Conservation (phyloP, 345 rosid species). For the Eutrema japonicum region DNA sequence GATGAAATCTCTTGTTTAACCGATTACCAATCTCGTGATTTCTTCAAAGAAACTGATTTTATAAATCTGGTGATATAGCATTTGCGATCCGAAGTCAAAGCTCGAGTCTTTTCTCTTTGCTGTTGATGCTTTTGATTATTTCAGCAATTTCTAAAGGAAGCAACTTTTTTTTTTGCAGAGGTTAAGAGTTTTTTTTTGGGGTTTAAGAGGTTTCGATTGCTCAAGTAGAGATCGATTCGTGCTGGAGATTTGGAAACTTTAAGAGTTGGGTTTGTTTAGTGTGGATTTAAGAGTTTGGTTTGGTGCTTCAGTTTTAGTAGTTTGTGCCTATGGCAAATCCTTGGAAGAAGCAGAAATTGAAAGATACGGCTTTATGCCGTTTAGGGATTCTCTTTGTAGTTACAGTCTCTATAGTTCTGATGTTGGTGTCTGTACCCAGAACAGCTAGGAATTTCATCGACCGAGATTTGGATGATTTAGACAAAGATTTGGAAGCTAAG, state of each 20-base stretch:
- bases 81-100: slow-evolving; percentile 30
- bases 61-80: slow-evolving; percentile 2
- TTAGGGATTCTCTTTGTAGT: slow-evolving; percentile 54
- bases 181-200: not conserved
- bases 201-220: not conserved
- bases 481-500: slow-evolving; percentile 37
- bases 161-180: slow-evolving; percentile 1
- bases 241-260: not conserved
- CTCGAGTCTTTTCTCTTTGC: slow-evolving; percentile 16
- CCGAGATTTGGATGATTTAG: slow-evolving; percentile 33
- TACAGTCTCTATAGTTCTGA: slow-evolving; percentile 56
- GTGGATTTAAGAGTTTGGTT: not conserved
- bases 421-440: slow-evolving; percentile 57
- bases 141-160: slow-evolving; percentile 14
- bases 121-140: slow-evolving; percentile 3
- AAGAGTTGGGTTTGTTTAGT: not conserved
- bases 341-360: slow-evolving; percentile 65
- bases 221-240: not conserved
- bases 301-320: not conserved
- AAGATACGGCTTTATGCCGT: slow-evolving; percentile 58
- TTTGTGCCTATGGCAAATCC: slow-evolving; percentile 55
- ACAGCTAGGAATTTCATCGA: slow-evolving; percentile 43
- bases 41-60: not conserved
- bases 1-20: not conserved
- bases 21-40: slow-evolving; percentile 25